Evolutionary conservation across 371 early-diverging fungal genomes (phyloP).

Genomic region (Mortierella polycephala): DNA sequence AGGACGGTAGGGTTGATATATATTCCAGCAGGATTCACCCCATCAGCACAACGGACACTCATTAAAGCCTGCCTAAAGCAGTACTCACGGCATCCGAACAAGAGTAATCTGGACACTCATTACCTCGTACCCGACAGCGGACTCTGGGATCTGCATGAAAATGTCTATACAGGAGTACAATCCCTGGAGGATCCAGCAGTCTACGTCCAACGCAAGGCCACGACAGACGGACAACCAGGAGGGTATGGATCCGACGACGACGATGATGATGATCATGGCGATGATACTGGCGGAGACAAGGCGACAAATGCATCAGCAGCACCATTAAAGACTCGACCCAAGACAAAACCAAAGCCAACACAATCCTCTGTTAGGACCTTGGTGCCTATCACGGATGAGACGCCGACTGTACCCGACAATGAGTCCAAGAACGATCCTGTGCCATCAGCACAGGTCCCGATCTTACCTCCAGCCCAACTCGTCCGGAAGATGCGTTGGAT

Average conservation of each 20-base stretch:
- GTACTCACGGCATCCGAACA: slow-evolving; percentile 79
- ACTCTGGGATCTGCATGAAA: slow-evolving; percentile 72
- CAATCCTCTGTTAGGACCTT: slow-evolving; percentile 26
- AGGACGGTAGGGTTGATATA: slow-evolving; percentile 70
- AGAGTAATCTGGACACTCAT: slow-evolving; percentile 86
- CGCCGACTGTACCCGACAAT: slow-evolving; percentile 29
- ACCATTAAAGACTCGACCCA: slow-evolving; percentile 7
- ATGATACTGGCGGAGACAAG: slow-evolving; percentile 4
- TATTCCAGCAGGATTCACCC: slow-evolving; percentile 79
- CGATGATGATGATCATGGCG: slow-evolving; percentile 13
- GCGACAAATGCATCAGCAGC: not conserved
- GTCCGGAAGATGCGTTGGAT: slow-evolving; percentile 84
- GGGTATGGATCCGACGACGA: slow-evolving; percentile 47
- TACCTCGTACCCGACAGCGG: slow-evolving; percentile 75
- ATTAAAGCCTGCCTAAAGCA: slow-evolving; percentile 73
- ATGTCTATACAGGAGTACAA: slow-evolving; percentile 44
- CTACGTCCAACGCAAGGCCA: slow-evolving; percentile 48
- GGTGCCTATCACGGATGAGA: slow-evolving; percentile 29
- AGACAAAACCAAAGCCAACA: slow-evolving; percentile 20
- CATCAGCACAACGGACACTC: slow-evolving; percentile 70
- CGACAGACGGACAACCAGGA: slow-evolving; percentile 22
- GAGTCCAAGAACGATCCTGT: slow-evolving; percentile 52
- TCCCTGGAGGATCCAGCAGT: slow-evolving; percentile 39
- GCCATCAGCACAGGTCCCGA: slow-evolving; percentile 54
- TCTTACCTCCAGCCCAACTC: slow-evolving; percentile 61